These are phyloP conservation scores for Barbarea vulgaris DNA, from an alignment of 345 rosid species.

Conservation along the genomic window DNA sequence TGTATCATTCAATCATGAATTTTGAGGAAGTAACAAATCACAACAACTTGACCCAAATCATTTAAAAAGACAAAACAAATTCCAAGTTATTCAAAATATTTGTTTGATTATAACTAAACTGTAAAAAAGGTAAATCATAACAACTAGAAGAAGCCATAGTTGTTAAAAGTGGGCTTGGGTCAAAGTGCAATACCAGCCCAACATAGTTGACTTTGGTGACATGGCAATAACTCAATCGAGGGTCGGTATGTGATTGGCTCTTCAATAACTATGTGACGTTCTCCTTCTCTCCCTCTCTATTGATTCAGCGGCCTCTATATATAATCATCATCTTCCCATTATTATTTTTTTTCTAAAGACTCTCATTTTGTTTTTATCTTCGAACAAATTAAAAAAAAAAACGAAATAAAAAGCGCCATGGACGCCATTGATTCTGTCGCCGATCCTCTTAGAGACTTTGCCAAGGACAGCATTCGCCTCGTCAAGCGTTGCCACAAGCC, in stretches of 20 bases:
- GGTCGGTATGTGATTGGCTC: constrained; percentile 35
- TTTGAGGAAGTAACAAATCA: background rate
- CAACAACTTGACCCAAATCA: background rate
- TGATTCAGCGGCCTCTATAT: background rate
- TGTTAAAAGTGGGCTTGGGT: constrained; percentile 11
- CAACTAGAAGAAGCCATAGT: background rate
- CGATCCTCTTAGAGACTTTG: constrained; percentile 79
- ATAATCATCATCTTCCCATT: too few species aligned
- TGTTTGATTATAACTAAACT: too few species aligned
- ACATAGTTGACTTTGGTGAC: constrained; percentile 26
- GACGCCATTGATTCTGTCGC: constrained; percentile 75
- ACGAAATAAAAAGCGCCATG: constrained; percentile 38
- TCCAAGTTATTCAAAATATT: background rate
- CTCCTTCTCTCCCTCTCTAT: background rate
- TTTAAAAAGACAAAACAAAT: background rate
- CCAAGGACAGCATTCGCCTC: constrained; percentile 74
- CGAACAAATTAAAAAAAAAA: background rate
- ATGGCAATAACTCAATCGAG: background rate
- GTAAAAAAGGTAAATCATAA: background rate
- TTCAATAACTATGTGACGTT: constrained; percentile 31
- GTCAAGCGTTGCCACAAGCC: constrained; percentile 87
- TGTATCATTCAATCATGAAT: background rate
- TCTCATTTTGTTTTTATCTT: constrained; percentile 10
- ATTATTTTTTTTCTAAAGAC: background rate
- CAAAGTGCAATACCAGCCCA: background rate